A percentile compares a stretch with the other conserved stretches of the same genome.
These are phyloP conservation scores for Naegleria lovaniensis DNA, from an alignment of 208 protist species.

Conservation along the genomic window DNA sequence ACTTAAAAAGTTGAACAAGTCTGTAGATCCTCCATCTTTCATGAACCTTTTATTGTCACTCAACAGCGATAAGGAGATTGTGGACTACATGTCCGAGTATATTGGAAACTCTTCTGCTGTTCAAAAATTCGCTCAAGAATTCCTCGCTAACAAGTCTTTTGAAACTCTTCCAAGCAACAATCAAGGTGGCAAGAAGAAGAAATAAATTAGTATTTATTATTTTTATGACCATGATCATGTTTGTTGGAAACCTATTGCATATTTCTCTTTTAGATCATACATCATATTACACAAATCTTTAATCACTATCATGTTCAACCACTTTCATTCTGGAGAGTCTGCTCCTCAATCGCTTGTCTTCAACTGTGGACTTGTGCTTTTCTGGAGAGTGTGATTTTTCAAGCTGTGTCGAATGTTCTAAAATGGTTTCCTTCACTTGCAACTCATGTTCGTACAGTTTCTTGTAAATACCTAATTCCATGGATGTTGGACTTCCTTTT, in stretches of 20 bases:
- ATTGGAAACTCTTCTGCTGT: neutral
- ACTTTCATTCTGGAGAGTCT: neutral
- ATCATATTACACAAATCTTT: too few relatives aligned
- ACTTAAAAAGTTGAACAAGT: neutral
- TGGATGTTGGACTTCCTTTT: neutral
- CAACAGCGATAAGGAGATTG: neutral
- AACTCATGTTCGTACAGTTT: neutral
- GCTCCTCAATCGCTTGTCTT: neutral
- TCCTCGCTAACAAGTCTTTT: neutral
- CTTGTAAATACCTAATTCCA: neutral
- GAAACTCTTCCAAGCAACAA: neutral
- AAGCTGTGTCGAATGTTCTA: neutral
- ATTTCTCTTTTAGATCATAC: too few relatives aligned
- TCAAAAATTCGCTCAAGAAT: conserved; percentile 1
- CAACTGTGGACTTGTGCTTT: neutral
- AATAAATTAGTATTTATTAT: conserved; percentile 11
- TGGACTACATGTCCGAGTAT: neutral
- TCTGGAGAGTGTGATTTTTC: neutral
- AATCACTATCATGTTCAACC: neutral
- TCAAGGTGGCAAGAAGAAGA: neutral
- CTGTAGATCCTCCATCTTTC: neutral
- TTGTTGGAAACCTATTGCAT: too few relatives aligned
- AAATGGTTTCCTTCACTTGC: neutral
- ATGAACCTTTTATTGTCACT: neutral
- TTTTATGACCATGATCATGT: too few relatives aligned